Conservation (phyloP, 2,329 filamentous ascomycete species). For the Chrysoporthe austroafricana region DNA sequence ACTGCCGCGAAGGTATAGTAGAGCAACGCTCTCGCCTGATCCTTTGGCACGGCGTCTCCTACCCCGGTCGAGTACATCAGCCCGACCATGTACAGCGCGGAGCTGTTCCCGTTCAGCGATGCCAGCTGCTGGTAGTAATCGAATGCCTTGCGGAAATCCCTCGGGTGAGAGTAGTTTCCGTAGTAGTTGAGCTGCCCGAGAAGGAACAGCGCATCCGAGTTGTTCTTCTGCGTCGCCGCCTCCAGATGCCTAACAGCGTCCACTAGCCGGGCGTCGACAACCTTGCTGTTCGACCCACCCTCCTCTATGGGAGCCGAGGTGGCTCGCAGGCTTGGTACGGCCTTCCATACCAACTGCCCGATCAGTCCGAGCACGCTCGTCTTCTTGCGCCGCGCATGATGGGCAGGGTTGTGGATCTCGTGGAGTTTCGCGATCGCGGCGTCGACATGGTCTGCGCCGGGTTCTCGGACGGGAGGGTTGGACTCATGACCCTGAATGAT, state of each 20-base stretch:
- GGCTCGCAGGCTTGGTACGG: conserved; percentile 54
- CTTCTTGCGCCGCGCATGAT: conserved; percentile 48
- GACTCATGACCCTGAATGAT: conserved; percentile 26
- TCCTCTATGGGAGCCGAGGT: conserved; percentile 48
- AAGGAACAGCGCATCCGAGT: conserved; percentile 85
- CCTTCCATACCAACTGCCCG: conserved; percentile 50
- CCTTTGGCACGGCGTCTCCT: conserved; percentile 75
- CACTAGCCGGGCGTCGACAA: conserved; percentile 48
- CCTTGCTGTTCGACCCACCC: conserved; percentile 34
- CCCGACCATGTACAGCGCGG: conserved; percentile 93
- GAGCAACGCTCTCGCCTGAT: conserved; percentile 89
- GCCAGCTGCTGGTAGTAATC: conserved; percentile 80
- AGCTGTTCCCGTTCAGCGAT: conserved; percentile 78
- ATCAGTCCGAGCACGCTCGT: conserved; percentile 48
- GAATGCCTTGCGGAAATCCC: conserved; percentile 80
- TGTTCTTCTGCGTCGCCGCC: conserved; percentile 57
- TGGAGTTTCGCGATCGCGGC: conserved; percentile 54
- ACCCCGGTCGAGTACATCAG: conserved; percentile 96
- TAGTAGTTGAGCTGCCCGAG: conserved; percentile 96
- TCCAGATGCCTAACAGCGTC: conserved; percentile 58
- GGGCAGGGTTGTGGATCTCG: conserved; percentile 50
- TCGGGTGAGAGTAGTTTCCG: conserved; percentile 87
- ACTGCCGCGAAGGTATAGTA: conserved; percentile 95
- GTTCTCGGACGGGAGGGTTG: conserved; percentile 22
- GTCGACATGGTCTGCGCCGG: conserved; percentile 58